Evolutionary conservation across 2,329 filamentous ascomycete species (phyloP).

Genomic region (Myriangium duriaei): DNA sequence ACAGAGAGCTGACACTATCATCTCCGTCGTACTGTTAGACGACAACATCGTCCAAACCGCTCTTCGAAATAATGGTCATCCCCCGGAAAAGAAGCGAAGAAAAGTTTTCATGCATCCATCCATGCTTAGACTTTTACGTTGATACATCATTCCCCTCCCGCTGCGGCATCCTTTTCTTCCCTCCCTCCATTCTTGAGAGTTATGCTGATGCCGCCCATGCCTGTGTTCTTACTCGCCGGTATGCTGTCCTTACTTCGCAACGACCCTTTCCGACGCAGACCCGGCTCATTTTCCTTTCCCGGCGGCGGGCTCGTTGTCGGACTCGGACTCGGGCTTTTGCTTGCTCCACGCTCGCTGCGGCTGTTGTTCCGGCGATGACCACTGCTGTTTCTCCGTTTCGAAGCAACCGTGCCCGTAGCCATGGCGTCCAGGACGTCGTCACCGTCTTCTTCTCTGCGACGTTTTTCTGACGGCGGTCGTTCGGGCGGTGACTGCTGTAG

Average conservation of each 20-base stretch:
- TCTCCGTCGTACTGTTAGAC: too few relatives aligned
- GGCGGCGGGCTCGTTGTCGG: slow-evolving; percentile 8
- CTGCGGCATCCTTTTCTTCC: not conserved
- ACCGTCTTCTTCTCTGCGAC: slow-evolving; percentile 81
- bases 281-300: slow-evolving; percentile 18
- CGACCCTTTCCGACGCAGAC: slow-evolving; percentile 31
- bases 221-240: slow-evolving; percentile 22
- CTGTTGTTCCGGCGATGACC: slow-evolving; percentile 15
- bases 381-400: slow-evolving; percentile 31
- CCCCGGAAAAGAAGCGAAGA: too few relatives aligned
- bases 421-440: slow-evolving; percentile 88
- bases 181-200: slow-evolving; percentile 5
- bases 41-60: too few relatives aligned
- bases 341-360: slow-evolving; percentile 3
- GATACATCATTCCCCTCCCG: not conserved
- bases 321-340: slow-evolving; percentile 9
- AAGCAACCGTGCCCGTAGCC: slow-evolving; percentile 32
- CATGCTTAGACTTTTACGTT: too few relatives aligned
- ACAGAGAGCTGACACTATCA: too few relatives aligned
- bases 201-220: slow-evolving; percentile 19
- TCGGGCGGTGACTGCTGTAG: slow-evolving; percentile 48
- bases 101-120: too few relatives aligned
- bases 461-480: slow-evolving; percentile 74
- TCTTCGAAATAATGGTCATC: too few relatives aligned
- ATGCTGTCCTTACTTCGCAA: slow-evolving; percentile 30